Evolutionary conservation across 495 filamentous ascomycete genomes (phyloP), one percentile per base, ranked within the genome.

Genomic region (Neurospora pannonica): DNA sequence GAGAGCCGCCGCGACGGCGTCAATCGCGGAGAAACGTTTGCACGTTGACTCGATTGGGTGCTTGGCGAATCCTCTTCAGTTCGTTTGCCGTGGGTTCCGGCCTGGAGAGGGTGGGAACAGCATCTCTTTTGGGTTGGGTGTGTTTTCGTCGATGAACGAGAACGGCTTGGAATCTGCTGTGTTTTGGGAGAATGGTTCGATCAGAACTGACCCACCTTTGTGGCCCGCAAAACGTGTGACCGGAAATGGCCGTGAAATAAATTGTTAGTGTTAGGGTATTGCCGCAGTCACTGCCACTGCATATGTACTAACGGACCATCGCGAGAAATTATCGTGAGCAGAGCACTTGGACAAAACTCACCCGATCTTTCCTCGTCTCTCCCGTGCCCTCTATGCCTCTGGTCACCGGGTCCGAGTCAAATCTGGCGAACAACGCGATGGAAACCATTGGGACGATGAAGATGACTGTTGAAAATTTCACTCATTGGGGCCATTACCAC

Each of bases 151-250:
- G 54, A 62, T 28, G 54, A 36, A 67, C 54, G 54, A 62, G 54
- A 62, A 17, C 11, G 54, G 54, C 54, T 62, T 31, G 54, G 54
- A 62, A 62, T 31, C 54, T 62, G 24, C 54, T 62, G 28, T 67
- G 28, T 67, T 67, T 67, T 67, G 54, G 28, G 54, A 31, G 15
- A 67, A 67, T 67, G 54, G 54, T 67, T 67, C 54, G 54, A 67
- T 67, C 71, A 73, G 79, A 77, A 36, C 71, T 46, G 19, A 60
- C 62, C 67, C 37, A 38, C 40, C 74, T 70, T 70, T n/a, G n/a
- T 21, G 39, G 31, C 73, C 73, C 70, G 48, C 74, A 74, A 78
- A 78, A 79, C 77, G 77, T 72, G 74, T 75, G 78, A 79, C 72
- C 79, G 78, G 79, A 73, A 46, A 36, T 46, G 38, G 21, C 79